Evolutionary conservation across 139 green algal genomes (phyloP).

Genomic region (Asterochloris sp.): DNA sequence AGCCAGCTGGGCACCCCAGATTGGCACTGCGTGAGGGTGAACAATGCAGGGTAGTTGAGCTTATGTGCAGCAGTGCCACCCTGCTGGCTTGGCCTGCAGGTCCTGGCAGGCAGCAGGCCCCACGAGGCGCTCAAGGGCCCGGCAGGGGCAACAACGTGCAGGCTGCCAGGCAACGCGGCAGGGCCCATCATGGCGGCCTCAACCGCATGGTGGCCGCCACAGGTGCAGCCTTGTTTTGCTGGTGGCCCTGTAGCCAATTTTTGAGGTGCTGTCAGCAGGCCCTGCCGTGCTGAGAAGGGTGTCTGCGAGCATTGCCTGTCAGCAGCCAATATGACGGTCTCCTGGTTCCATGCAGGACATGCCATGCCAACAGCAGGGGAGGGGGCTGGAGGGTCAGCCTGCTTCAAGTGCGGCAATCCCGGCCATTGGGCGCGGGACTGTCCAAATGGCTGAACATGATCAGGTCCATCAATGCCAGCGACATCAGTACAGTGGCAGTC

Average conservation of each 20-base stretch:
- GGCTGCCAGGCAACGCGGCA: too few species aligned
- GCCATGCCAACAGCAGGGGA: background rate
- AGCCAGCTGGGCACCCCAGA: background rate
- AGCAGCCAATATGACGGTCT: background rate
- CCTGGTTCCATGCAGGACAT: background rate
- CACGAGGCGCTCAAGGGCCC: too few species aligned
- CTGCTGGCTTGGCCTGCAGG: background rate
- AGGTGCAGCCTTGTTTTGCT: too few species aligned
- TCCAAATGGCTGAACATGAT: constrained; percentile 13
- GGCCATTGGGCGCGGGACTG: constrained; percentile 37
- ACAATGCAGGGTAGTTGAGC: background rate
- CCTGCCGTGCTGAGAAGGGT: background rate
- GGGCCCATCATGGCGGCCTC: too few species aligned
- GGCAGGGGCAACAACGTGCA: too few species aligned
- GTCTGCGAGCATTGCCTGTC: background rate
- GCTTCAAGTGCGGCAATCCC: constrained; percentile 37
- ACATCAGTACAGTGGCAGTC: too few species aligned
- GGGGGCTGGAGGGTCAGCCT: background rate
- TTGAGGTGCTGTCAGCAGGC: background rate
- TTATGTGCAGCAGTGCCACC: background rate
- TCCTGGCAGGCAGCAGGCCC: background rate
- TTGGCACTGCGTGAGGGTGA: too few species aligned
- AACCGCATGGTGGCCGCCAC: too few species aligned
- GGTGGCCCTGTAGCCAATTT: background rate
- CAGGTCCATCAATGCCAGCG: too few species aligned